A percentile compares a stretch with the other conserved stretches of the same genome.
phyloP scores from a whole-genome alignment of 2,329 filamentous ascomycete species.

The Ilyonectria mors-panacis region DNA sequence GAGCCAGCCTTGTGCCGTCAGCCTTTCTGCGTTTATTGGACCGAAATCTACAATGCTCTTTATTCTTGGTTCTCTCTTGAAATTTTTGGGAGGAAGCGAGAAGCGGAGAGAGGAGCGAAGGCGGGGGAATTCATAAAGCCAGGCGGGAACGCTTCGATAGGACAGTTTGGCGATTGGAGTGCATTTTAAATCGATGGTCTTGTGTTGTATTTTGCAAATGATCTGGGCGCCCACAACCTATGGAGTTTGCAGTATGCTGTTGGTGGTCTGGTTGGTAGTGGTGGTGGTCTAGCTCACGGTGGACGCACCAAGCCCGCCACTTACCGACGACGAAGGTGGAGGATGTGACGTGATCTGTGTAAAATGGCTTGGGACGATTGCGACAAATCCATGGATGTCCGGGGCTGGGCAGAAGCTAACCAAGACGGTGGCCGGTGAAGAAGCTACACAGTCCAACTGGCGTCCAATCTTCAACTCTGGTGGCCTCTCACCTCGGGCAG shows the following conservation, averaged over 20 bases:
- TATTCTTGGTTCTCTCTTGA: constrained; percentile 39
- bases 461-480: background rate
- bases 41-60: constrained; percentile 49
- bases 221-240: constrained; percentile 27
- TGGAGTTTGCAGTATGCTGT: background rate
- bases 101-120: constrained; percentile 26
- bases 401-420: background rate
- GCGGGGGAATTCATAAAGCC: constrained; percentile 54
- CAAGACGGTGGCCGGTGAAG: background rate
- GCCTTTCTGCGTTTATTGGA: constrained; percentile 38
- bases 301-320: background rate
- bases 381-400: background rate
- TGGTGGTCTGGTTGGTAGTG: no score
- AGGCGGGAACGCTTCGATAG: constrained; percentile 61
- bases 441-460: background rate
- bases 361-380: background rate
- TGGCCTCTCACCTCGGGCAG: background rate
- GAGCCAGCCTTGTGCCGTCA: constrained; percentile 32
- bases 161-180: constrained; percentile 68
- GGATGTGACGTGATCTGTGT: background rate
- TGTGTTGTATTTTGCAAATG: constrained; percentile 40
- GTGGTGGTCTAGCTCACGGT: background rate
- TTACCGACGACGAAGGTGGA: background rate
- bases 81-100: constrained; percentile 27
- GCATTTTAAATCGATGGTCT: constrained; percentile 60